These are phyloP conservation scores for Cunninghamia lanceolata DNA, from an alignment of 75 land plant species.

Conservation along the genomic window DNA sequence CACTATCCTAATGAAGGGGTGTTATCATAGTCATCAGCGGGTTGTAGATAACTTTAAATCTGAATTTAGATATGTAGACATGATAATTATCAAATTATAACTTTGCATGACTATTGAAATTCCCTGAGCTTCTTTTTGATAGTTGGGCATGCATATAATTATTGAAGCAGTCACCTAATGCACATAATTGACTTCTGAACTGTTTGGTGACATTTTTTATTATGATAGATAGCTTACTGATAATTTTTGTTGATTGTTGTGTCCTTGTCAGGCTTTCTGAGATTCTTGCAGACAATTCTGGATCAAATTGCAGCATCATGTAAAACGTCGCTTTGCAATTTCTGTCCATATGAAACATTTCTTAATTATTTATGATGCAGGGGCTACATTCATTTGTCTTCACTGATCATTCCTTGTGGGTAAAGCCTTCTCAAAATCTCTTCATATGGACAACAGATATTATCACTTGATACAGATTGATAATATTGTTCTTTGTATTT, in stretches of 20 bases:
- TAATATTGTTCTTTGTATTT: not conserved
- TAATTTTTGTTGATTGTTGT: not conserved
- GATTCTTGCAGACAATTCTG: constrained; percentile 1
- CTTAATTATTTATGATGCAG: not conserved
- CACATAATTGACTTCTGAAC: not conserved
- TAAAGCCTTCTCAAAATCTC: not conserved
- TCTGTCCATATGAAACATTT: not conserved
- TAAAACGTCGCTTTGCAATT: not conserved
- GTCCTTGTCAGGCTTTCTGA: not conserved
- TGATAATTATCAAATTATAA: not conserved
- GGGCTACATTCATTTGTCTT: not conserved
- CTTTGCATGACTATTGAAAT: not conserved
- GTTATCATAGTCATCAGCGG: not conserved
- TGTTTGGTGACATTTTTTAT: not conserved
- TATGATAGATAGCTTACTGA: not conserved
- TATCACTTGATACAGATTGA: not conserved
- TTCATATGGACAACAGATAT: not conserved
- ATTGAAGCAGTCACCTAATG: not conserved
- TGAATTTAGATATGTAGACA: not conserved
- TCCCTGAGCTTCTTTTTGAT: not conserved
- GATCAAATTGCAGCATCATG: constrained; percentile 6
- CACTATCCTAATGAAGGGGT: not conserved
- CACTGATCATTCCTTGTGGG: not conserved
- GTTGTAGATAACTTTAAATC: not conserved
- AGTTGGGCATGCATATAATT: not conserved